Base-by-base conservation (phyloP, 306 rosid genomes). In the Prosopis cineraria region DNA sequence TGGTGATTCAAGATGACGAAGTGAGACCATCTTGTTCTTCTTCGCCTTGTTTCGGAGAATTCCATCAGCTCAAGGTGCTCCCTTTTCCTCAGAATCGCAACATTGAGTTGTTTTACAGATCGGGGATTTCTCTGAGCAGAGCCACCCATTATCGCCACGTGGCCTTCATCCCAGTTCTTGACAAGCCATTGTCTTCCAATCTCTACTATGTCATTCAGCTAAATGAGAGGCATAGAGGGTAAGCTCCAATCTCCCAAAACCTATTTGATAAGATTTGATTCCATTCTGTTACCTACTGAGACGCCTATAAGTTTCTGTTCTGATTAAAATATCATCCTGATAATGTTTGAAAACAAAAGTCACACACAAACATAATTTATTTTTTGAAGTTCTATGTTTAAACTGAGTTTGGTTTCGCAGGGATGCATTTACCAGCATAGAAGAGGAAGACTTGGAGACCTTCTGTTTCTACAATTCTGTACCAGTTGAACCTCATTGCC, bases 61-160 rank as follows among this genome's bases (percentile, higher is more conserved):
- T 22, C 59, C 75, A 73, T 50, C 79, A 74, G 60, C 77, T 91
- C 41, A 77, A 80, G 68, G 75, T 17, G 2, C 83, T 90, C 43
- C 98, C 97, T 48, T 83, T 93, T 52, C 97, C 92, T 72, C 98
- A 93, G 84, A 87, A 90, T 77, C 53, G 64, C 80, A 50, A 80
- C 12, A 83, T 87, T 52, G 89, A 93, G 79, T 56, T 89, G 69
- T 87, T 75, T 72, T 91, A 87, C 58, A 70, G 88, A 20, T 63
- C 86, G 20, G 91, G 92, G 7, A 74, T 86, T 80, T 83, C 90
- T 10, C 62, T 86, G 10, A 78, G 41, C 37, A 78, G 87, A 83
- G 20, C 79, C 56, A 78, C 84, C 40, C 82, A 68, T 53, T 83
- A 70, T 64, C 84, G 84, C 44, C 85, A 81, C 72, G 86, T 87